A percentile compares a stretch with the other conserved stretches of the same genome.
Conservation (phyloP, 768 basidiomycete genomes). For the Candolleomyces efflorescens region DNA sequence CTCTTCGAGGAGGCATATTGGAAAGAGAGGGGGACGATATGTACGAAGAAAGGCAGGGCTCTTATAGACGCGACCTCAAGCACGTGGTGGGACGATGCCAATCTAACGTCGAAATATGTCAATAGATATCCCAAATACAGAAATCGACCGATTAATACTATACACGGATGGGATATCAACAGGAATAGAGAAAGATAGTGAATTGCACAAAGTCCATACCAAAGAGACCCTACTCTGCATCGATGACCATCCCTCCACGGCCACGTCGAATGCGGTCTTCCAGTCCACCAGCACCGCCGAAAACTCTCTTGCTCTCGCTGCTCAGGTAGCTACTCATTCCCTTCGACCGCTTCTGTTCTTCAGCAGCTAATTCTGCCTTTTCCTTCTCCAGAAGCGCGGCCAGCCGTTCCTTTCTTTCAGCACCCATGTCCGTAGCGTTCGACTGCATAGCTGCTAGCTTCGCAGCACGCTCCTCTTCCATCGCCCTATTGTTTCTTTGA, state of each 20-base stretch:
- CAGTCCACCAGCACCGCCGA: constrained; percentile 71
- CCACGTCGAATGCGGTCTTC: constrained; percentile 78
- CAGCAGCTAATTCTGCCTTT: constrained; percentile 69
- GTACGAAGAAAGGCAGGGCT: constrained; percentile 1
- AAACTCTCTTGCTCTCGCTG: constrained; percentile 80
- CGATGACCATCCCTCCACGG: constrained; percentile 64
- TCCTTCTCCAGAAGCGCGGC: constrained; percentile 68
- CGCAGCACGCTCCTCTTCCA: constrained; percentile 61
- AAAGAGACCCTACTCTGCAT: constrained; percentile 40
- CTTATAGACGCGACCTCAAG: constrained; percentile 11
- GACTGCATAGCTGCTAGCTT: constrained; percentile 88
- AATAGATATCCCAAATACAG: not conserved
- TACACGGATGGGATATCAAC: constrained; percentile 8
- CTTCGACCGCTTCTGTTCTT: constrained; percentile 69
- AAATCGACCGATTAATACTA: constrained; percentile 6
- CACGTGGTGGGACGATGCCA: constrained; percentile 5
- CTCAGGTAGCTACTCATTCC: constrained; percentile 81
- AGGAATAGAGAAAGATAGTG: constrained; percentile 1
- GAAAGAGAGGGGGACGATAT: not conserved
- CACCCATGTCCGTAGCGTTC: constrained; percentile 62
- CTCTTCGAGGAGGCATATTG: constrained; percentile 49
- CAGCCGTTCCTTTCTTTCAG: constrained; percentile 70
- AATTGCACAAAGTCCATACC: constrained; percentile 1
- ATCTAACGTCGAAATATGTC: not conserved
- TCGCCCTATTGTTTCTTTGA: not conserved